phyloP scores from a whole-genome alignment of 139 green algal species.

The Picocystis salinarum region DNA sequence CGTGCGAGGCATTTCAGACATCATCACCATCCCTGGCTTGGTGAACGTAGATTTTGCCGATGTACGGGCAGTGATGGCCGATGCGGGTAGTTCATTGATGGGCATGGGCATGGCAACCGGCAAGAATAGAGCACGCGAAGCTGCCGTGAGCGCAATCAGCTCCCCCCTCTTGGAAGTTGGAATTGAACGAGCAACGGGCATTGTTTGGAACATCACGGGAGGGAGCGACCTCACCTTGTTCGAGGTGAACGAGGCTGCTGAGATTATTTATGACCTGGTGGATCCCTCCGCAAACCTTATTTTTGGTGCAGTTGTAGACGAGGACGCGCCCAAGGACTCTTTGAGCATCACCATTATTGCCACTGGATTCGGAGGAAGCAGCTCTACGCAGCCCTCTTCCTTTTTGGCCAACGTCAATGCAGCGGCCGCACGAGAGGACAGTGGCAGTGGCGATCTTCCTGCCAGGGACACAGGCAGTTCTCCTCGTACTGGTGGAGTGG shows the following conservation, averaged over 20 bases:
- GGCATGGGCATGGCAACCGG: conserved; percentile 51
- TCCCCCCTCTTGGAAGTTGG: conserved; percentile 74
- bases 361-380: conserved; percentile 54
- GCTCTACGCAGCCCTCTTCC: too few relatives aligned
- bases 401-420: too few relatives aligned
- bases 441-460: too few relatives aligned
- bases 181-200: conserved; percentile 81
- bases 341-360: conserved; percentile 81
- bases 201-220: conserved; percentile 96
- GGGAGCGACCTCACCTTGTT: conserved; percentile 61
- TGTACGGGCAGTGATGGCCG: conserved; percentile 70
- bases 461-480: too few relatives aligned
- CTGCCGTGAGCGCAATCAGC: conserved; percentile 50
- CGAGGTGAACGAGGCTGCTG: conserved; percentile 81
- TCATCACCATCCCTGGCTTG: conserved; percentile 84
- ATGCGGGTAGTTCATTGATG: conserved; percentile 67
- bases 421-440: too few relatives aligned
- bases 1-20: conserved; percentile 84
- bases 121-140: conserved; percentile 30
- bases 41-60: conserved; percentile 98
- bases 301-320: conserved; percentile 69
- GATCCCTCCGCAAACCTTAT: conserved; percentile 75
- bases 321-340: conserved; percentile 10
- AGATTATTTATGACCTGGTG: conserved; percentile 78
- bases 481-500: too few relatives aligned